phyloP scores from a whole-genome alignment of 1,284 basidiomycete genomes.

The Leccinum fallax region DNA sequence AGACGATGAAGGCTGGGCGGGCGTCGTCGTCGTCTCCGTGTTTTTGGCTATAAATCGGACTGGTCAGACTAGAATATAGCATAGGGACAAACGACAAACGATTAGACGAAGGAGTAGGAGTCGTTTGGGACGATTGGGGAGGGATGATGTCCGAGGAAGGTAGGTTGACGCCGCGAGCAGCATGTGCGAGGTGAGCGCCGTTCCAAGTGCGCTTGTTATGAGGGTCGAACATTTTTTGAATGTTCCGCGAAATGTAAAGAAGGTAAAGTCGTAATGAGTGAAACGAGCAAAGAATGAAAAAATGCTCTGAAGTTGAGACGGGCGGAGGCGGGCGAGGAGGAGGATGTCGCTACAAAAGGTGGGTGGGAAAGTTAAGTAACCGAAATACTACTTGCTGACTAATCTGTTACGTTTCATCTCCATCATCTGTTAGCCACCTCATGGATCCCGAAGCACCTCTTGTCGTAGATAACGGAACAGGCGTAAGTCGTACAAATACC shows the following conservation, averaged over 20 bases:
- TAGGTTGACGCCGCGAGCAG: neutral
- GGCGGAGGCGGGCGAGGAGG: constrained; percentile 11
- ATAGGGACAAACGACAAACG: constrained; percentile 1
- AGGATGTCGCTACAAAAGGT: no score
- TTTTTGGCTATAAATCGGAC: constrained; percentile 3
- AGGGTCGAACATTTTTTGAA: constrained; percentile 15
- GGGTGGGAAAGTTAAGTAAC: no score
- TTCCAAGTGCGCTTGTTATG: constrained; percentile 17
- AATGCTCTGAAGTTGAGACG: neutral
- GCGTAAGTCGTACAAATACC: constrained; percentile 59
- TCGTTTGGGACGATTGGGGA: neutral
- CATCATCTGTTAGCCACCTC: no score
- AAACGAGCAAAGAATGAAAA: neutral
- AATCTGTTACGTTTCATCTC: no score
- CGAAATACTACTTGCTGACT: no score
- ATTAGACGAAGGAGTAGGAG: neutral
- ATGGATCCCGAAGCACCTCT: constrained; percentile 78
- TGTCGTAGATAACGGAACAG: constrained; percentile 97
- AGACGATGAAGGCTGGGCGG: neutral
- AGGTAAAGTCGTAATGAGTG: constrained; percentile 21
- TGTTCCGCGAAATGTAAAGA: neutral
- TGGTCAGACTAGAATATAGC: neutral
- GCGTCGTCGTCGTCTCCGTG: neutral
- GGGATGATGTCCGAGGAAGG: neutral
- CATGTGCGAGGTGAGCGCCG: neutral